Percentiles rank a stretch among this genome's conserved stretches.
Evolutionary conservation across 73 alveolate species (phyloP).

Genomic region (Blepharisma stoltei): DNA sequence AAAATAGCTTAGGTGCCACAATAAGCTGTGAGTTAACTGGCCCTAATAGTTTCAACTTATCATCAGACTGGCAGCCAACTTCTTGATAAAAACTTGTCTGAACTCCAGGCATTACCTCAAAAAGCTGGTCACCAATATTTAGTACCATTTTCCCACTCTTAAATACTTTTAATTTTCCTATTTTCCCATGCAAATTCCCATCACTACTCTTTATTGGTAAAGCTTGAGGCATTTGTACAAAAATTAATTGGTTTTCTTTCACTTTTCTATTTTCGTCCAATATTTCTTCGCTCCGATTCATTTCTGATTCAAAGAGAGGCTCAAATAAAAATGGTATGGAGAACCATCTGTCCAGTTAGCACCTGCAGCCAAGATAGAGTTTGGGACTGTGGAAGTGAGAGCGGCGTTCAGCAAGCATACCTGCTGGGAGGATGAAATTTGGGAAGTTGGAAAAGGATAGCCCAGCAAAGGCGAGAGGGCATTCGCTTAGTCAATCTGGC

Average conservation of each 20-base stretch:
- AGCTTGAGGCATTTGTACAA: conserved; percentile 13
- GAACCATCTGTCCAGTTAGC: too few relatives aligned
- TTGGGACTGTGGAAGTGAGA: too few relatives aligned
- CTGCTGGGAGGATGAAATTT: too few relatives aligned
- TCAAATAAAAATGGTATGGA: too few relatives aligned
- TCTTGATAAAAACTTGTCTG: conserved; percentile 26
- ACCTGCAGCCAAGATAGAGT: too few relatives aligned
- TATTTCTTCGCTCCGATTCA: not conserved
- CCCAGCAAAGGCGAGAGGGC: too few relatives aligned
- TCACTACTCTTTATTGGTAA: not conserved
- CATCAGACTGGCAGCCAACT: conserved; percentile 3
- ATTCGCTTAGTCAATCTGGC: too few relatives aligned
- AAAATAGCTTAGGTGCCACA: conserved; percentile 3
- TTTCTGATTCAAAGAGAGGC: not conserved
- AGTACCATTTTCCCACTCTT: conserved; percentile 17
- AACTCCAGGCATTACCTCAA: conserved; percentile 4
- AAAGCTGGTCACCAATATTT: conserved; percentile 9
- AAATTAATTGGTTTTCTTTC: not conserved
- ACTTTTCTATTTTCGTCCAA: not conserved
- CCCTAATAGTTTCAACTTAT: not conserved
- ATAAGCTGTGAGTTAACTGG: conserved; percentile 19
- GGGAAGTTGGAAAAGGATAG: too few relatives aligned
- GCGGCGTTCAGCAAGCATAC: too few relatives aligned
- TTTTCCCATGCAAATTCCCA: not conserved
- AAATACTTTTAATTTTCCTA: conserved; percentile 1